phyloP scores from a whole-genome alignment of 495 filamentous ascomycete species.

The Tricharina praecox region DNA sequence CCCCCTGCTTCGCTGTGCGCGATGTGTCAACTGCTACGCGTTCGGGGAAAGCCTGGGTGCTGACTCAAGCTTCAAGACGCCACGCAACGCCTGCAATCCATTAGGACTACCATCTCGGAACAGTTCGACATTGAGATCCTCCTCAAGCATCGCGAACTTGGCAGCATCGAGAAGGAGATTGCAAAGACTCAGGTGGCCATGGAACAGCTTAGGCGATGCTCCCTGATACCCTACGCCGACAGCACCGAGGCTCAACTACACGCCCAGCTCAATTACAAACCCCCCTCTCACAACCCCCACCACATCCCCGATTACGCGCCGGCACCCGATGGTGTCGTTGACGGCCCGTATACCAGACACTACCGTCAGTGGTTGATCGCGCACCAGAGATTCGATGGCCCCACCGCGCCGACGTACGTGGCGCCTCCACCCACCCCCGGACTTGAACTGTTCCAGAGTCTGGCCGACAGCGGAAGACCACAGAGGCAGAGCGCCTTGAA shows the following conservation, averaged over 20 bases:
- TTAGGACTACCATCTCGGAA: constrained; percentile 59
- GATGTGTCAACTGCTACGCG: neutral
- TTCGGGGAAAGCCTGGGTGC: no score
- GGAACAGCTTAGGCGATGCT: constrained; percentile 83
- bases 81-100: constrained; percentile 18
- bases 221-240: constrained; percentile 72
- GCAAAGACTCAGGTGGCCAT: constrained; percentile 91
- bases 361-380: constrained; percentile 88
- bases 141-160: constrained; percentile 83
- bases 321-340: constrained; percentile 72
- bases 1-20: neutral
- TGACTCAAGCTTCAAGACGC: constrained; percentile 4
- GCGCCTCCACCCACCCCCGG: neutral
- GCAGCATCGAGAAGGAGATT: constrained; percentile 87
- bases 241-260: constrained; percentile 35
- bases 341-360: constrained; percentile 84
- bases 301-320: constrained; percentile 40
- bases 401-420: neutral
- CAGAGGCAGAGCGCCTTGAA: constrained; percentile 24
- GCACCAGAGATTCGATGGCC: constrained; percentile 69
- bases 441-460: neutral
- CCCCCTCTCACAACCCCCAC: constrained; percentile 10
- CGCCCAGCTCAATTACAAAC: constrained; percentile 14
- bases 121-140: constrained; percentile 85
- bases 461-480: constrained; percentile 38